Evolutionary conservation across 177 flowering plant genomes (phyloP), one percentile per base, ranked within the genome.

Genomic region (Vitis hybrid): DNA sequence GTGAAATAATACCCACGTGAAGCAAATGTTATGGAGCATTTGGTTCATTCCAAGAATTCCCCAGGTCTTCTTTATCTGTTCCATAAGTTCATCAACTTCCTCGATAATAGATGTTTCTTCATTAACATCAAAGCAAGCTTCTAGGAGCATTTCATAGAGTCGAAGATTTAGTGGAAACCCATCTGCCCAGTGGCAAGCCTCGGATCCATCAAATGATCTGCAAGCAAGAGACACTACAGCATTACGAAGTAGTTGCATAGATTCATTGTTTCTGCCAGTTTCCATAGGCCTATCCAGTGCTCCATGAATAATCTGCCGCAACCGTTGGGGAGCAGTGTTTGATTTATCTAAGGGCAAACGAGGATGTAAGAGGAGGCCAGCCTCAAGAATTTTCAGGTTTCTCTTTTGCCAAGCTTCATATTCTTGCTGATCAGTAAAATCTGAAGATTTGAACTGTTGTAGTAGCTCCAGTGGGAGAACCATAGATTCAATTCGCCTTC

Each of bases 121-220:
- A 65, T 75, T 73, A 24, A 60, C 50, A 73, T 84, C 87, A 65
- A 84, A 84, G 63, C 82, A 80, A 35, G 87, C 77, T 72, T 82
- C 84, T 52, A 84, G 68, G 15, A 84, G 87, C 82, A 73, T 68
- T 65, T 78, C 80, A 62, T 84, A 84, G 32, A 84, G 76, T 27
- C 75, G 75, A 32, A 84, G 78, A 74, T 84, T 84, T 67, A 84
- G 46, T 2, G 87, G 85, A 64, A 77, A 52, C 52, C 87, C 87
- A 79, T 84, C 87, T 7, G 87, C 87, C 87, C 87, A 84, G 65
- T 84, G 87, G 74, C 85, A 80, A 7, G 75, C 27, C 11, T 82
- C 87, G 6, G 75, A 79, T 13, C 87, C 87, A 67, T 82, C 85
- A 67, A 55, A 35, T 52, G 87, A 76, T 74, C 87, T 77, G 49